phyloP scores from a whole-genome alignment of 1,284 basidiomycete genomes.

The Austropuccinia psidii region DNA sequence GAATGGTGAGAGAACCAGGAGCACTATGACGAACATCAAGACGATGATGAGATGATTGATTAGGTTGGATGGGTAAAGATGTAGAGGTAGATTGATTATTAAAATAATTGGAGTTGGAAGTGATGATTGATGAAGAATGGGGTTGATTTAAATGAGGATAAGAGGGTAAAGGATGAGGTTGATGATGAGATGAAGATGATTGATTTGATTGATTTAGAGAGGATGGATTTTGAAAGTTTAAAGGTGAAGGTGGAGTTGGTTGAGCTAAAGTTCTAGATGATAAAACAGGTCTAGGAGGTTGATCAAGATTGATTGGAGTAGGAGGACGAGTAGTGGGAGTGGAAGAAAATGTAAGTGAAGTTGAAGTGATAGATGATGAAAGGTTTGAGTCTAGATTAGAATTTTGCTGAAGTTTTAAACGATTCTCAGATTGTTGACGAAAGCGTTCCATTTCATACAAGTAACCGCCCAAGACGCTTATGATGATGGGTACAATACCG shows the following conservation, averaged over 20 bases:
- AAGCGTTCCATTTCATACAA: slow-evolving; percentile 52
- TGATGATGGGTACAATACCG: slow-evolving; percentile 87
- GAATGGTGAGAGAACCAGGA: not conserved
- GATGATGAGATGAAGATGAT: slow-evolving; percentile 34
- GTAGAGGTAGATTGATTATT: not conserved
- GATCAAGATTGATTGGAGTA: slow-evolving; percentile 13
- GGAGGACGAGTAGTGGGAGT: slow-evolving; percentile 14
- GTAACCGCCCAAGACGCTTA: slow-evolving; percentile 83
- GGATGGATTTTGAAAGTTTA: slow-evolving; percentile 24
- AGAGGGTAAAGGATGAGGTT: slow-evolving; percentile 14
- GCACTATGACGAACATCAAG: not conserved
- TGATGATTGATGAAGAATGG: not conserved
- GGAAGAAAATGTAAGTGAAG: slow-evolving; percentile 11
- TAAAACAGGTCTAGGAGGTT: slow-evolving; percentile 26
- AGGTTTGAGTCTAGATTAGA: not conserved
- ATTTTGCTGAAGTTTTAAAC: slow-evolving; percentile 29
- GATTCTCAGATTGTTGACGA: slow-evolving; percentile 37
- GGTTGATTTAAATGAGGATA: slow-evolving; percentile 1
- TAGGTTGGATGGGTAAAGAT: not conserved
- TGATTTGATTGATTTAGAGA: slow-evolving; percentile 28
- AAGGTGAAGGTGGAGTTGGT: slow-evolving; percentile 25
- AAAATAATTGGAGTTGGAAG: not conserved
- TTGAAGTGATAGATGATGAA: slow-evolving; percentile 23
- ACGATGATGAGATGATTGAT: not conserved
- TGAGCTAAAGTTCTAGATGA: slow-evolving; percentile 36